Evolutionary conservation across 306 rosid species (phyloP), one percentile per base, ranked within the genome.

Genomic region (Gynostemma pentaphyllum): DNA sequence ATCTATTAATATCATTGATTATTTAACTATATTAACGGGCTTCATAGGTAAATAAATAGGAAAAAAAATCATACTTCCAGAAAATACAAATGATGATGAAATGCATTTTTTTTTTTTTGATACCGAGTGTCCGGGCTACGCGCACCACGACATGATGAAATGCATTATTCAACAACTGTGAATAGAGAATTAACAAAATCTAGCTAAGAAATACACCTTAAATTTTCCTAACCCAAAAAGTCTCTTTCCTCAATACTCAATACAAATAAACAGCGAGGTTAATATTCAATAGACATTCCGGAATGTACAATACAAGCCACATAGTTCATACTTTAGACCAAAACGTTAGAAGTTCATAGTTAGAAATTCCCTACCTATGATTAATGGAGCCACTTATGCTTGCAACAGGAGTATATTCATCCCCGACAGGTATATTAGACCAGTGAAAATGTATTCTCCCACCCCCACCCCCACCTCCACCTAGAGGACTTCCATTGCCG

Each of bases 401-500:
- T 27, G 98, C 98, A 77, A 92, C 82, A 45, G 98, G 94, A 68
- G 76, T 75, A 78, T 92, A 92, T 42, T 92, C 90, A 42, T 88
- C 94, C 30, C 81, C 89, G 27, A 45, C 62, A 65, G 87, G 88
- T 73, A 92, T 84, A 54, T 77, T 84, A 44, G 95, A 86, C 98
- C 98, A 92, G 68, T 92, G 96, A 76, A 92, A 92, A 84, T 92
- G 98, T 78, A 88, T 77, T 82, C 98, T 80, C 76, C 98, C 98
- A 69, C 98, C 98, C 48, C 98, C 98, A 50, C 98, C 98, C 1
- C 98, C 98, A 5, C 98, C 98, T 5, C 96, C 98, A 47, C 98
- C 98, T 64, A 73, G 80, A 18, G 84, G 74, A 63, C 98, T 90
- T 75, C 98, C 98, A 66, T 74, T 80, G 44, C 98, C 98, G 57